Evolutionary conservation across 805 yeast species (phyloP).

Genomic region (Candida caryicola): DNA sequence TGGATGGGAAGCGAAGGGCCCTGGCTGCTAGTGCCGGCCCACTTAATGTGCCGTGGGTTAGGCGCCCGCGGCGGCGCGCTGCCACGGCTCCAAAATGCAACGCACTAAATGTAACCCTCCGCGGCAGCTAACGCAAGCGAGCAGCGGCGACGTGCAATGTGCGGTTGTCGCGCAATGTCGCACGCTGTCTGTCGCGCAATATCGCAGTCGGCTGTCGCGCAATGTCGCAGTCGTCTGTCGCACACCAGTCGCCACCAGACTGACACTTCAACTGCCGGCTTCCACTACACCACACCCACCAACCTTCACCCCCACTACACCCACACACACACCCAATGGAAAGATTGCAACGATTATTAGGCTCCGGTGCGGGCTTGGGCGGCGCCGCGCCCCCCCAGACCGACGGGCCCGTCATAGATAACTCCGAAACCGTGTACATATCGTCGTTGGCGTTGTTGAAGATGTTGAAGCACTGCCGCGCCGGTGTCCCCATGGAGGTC

Average conservation of each 20-base stretch:
- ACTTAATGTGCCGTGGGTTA: not conserved
- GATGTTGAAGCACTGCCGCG: constrained; percentile 97
- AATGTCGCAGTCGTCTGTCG: too few relatives aligned
- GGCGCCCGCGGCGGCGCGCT: not conserved
- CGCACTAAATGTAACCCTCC: not conserved
- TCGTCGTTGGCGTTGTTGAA: constrained; percentile 92
- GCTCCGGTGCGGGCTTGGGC: constrained; percentile 44
- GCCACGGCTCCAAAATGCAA: not conserved
- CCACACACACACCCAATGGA: constrained; percentile 42
- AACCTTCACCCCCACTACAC: not conserved
- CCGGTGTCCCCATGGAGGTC: constrained; percentile 75
- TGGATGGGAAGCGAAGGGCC: too few relatives aligned
- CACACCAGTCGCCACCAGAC: too few relatives aligned
- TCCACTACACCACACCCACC: too few relatives aligned
- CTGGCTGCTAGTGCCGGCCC: too few relatives aligned
- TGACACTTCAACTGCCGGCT: too few relatives aligned
- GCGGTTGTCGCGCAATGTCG: too few relatives aligned
- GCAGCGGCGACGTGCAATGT: too few relatives aligned
- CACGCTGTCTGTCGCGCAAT: too few relatives aligned
- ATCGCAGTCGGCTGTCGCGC: too few relatives aligned
- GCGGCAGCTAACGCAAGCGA: too few relatives aligned
- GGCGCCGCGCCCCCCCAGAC: constrained; percentile 42
- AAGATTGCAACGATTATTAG: constrained; percentile 48
- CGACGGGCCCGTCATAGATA: constrained; percentile 86
- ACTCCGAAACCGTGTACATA: constrained; percentile 93